Percentiles rank a stretch among this genome's conserved stretches.
Conservation (phyloP, 2,329 filamentous ascomycete genomes). For the Ramularia collo-cygni region DNA sequence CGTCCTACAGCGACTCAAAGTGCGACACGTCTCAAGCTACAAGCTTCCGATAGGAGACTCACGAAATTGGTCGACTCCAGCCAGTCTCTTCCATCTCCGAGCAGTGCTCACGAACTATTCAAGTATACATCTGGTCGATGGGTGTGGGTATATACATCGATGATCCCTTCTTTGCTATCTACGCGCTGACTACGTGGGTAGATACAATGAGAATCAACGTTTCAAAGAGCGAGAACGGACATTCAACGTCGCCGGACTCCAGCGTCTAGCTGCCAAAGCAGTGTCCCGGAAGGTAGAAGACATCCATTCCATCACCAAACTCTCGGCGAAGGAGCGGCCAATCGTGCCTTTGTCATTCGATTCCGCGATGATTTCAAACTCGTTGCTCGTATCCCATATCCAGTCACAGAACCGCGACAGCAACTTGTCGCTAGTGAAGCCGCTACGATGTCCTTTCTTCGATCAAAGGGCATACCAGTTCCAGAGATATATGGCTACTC, state of each 20-base stretch:
- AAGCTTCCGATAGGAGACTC: not conserved
- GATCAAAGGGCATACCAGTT: slow-evolving; percentile 16
- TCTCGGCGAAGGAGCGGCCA: slow-evolving; percentile 20
- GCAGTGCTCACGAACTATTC: slow-evolving; percentile 2
- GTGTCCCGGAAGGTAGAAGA: slow-evolving; percentile 19
- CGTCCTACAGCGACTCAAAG: not conserved
- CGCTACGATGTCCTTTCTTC: slow-evolving; percentile 21
- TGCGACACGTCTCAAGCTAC: not conserved
- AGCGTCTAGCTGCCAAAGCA: slow-evolving; percentile 25
- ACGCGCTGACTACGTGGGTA: slow-evolving; percentile 1
- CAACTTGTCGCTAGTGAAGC: slow-evolving; percentile 21
- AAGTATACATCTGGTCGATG: slow-evolving; percentile 19
- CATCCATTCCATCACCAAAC: slow-evolving; percentile 19
- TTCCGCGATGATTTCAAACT: slow-evolving; percentile 16
- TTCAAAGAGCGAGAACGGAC: slow-evolving; percentile 8
- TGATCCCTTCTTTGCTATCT: not conserved
- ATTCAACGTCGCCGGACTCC: slow-evolving; percentile 18
- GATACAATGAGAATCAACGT: slow-evolving; percentile 15
- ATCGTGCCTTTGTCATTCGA: slow-evolving; percentile 14
- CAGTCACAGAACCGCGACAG: slow-evolving; percentile 7
- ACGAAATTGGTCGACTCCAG: not conserved
- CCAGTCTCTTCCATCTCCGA: not conserved
- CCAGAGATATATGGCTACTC: slow-evolving; percentile 20
- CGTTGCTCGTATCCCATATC: slow-evolving; percentile 22
- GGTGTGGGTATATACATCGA: slow-evolving; percentile 11